Base-by-base conservation (phyloP, 139 green algal genomes). In the Chlamydomonas applanata region DNA sequence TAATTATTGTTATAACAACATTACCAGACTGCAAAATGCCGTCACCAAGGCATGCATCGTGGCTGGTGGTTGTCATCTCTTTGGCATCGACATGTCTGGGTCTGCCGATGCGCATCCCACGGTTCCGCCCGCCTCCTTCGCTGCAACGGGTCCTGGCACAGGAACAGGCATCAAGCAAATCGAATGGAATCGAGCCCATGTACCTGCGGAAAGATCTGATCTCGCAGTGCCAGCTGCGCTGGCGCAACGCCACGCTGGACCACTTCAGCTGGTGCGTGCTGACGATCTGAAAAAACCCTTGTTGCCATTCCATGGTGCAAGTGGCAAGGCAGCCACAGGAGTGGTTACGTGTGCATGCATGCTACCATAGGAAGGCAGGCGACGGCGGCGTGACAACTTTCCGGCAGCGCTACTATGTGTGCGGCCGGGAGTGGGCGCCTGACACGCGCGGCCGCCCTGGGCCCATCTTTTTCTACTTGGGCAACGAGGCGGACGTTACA, bases 391-490 rank as follows among this genome's bases (percentile, higher is more conserved):
- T 54, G 22, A 44, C 17, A 4, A 91, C 83, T 0, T 97, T 91
- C 78, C 60, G 75, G 34, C 91, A 96, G 79, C 85, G 93, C 14
- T 94, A 92, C 57, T 97, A 91, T 69, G 73, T 95, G 1, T 97
- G 93, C 57, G 75, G 86, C 52, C 59, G 30, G 59, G 74, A 88
- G 67, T 97, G 89, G 85, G 74, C 66, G 61, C 73, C 52, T 14
- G 36, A n/a, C n/a, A 32, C 60, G 1, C 29, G 70, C 1, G 77
- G 77, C 33, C 24, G 13, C 13, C 29, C 29, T 7, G 88, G 89
- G 0, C 82, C 91, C 9, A 88, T 97, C 11, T 97, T 96, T 68
- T 91, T 97, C 45, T 97, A 97, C 77, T 30, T 93, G 0, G 94
- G 94, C 4, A 97, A 97, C 69, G 91, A 97, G 70, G 93, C 90